Conservation (phyloP, 768 basidiomycete species). For the Trametes sanguinea region DNA sequence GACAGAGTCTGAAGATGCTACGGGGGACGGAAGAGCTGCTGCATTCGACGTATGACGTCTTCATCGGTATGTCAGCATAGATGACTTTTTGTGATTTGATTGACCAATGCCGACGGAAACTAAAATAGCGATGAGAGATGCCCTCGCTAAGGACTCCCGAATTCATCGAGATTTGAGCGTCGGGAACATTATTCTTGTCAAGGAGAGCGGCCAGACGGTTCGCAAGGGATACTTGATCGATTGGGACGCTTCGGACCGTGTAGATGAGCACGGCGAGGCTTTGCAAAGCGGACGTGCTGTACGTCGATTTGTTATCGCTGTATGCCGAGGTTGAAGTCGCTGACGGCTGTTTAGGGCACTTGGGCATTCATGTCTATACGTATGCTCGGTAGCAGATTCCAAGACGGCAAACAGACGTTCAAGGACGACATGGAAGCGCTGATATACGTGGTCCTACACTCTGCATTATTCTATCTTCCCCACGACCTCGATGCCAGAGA, state of each 20-base stretch:
- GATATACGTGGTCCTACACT: conserved; percentile 14
- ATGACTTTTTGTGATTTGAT: neutral
- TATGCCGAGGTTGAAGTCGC: no score
- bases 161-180: conserved; percentile 13
- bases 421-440: conserved; percentile 17
- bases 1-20: neutral
- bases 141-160: neutral
- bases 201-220: neutral
- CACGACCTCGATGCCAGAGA: no score
- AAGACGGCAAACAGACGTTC: no score
- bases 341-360: conserved; percentile 6
- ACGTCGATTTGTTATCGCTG: no score
- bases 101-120: neutral
- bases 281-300: neutral
- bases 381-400: neutral
- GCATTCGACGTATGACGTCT: neutral
- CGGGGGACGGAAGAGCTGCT: conserved; percentile 13
- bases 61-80: neutral
- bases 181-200: conserved; percentile 10
- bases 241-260: conserved; percentile 4
- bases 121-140: conserved; percentile 9
- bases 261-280: neutral
- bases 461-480: neutral
- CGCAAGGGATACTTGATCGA: conserved; percentile 10
- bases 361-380: neutral